A percentile compares a stretch with the other conserved stretches of the same genome.
These are phyloP conservation scores for Adansonia madagascariensis DNA, from an alignment of 441 rosid genomes.

Conservation along the genomic window DNA sequence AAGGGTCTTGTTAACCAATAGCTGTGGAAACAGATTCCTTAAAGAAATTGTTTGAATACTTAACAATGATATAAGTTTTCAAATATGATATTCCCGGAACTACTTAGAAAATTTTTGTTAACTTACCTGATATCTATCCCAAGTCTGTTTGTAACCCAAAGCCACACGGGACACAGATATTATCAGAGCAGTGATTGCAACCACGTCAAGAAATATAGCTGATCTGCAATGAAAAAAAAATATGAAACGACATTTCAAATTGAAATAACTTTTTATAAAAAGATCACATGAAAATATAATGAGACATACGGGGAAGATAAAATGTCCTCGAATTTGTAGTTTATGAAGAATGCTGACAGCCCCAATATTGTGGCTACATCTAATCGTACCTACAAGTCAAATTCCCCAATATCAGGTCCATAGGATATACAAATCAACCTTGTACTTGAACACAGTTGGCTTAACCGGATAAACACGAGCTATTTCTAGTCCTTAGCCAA, in stretches of 20 bases:
- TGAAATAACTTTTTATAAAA: background rate
- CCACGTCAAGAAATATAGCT: conserved; percentile 82
- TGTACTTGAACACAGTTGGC: conserved; percentile 11
- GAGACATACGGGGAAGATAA: conserved; percentile 76
- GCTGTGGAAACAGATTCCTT: conserved; percentile 48
- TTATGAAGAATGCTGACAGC: conserved; percentile 83
- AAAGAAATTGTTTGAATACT: conserved; percentile 27
- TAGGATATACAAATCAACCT: conserved; percentile 11
- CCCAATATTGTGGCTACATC: conserved; percentile 87
- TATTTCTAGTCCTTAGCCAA: conserved; percentile 18
- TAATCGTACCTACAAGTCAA: conserved; percentile 74
- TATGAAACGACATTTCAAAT: background rate
- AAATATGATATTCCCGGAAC: conserved; percentile 2
- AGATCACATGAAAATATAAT: conserved; percentile 20
- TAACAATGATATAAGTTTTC: conserved; percentile 12
- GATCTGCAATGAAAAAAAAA: conserved; percentile 51
- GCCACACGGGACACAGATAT: conserved; percentile 80
- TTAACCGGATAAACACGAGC: conserved; percentile 10
- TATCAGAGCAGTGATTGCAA: conserved; percentile 80
- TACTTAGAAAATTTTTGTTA: conserved; percentile 2
- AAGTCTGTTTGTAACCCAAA: conserved; percentile 96
- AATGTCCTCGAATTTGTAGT: conserved; percentile 92
- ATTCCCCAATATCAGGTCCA: conserved; percentile 32
- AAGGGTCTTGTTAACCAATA: conserved; percentile 88
- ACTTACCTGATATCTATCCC: conserved; percentile 96